Evolutionary conservation across 306 rosid genomes (phyloP).

Genomic region (Echinosophora koreensis): DNA sequence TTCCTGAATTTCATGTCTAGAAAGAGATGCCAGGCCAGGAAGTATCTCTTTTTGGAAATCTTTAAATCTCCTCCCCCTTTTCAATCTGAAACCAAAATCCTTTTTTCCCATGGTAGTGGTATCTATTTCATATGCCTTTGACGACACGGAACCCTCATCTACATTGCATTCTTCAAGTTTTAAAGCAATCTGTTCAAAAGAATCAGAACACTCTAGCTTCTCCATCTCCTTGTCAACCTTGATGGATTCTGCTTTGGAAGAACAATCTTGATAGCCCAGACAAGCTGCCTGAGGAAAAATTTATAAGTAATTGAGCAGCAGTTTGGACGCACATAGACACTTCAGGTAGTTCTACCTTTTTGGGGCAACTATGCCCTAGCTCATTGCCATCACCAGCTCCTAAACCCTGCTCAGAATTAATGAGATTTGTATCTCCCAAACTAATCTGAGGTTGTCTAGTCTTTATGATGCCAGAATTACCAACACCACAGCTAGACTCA

Average conservation of each 20-base stretch:
- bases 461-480: conserved; percentile 45
- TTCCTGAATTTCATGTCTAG: conserved; percentile 65
- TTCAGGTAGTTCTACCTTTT: conserved; percentile 50
- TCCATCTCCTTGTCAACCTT: conserved; percentile 43
- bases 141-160: conserved; percentile 54
- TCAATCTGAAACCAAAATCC: conserved; percentile 53
- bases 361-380: conserved; percentile 27
- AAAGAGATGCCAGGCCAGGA: conserved; percentile 68
- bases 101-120: conserved; percentile 25
- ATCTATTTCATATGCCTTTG: conserved; percentile 46
- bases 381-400: conserved; percentile 45
- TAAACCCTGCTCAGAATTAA: conserved; percentile 32
- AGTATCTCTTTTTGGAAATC: conserved; percentile 72
- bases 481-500: conserved; percentile 35
- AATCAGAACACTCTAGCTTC: conserved; percentile 56
- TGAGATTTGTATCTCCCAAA: conserved; percentile 21
- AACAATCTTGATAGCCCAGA: conserved; percentile 40
- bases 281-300: conserved; percentile 51
- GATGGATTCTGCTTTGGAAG: conserved; percentile 32
- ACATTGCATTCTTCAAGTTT: conserved; percentile 50
- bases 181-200: conserved; percentile 59
- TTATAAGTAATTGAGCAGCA: conserved; percentile 60
- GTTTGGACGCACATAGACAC: conserved; percentile 43
- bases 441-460: conserved; percentile 36
- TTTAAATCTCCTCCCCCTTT: conserved; percentile 71